phyloP scores from a whole-genome alignment of 2,329 filamentous ascomycete genomes.

The Aureobasidium sp. region DNA sequence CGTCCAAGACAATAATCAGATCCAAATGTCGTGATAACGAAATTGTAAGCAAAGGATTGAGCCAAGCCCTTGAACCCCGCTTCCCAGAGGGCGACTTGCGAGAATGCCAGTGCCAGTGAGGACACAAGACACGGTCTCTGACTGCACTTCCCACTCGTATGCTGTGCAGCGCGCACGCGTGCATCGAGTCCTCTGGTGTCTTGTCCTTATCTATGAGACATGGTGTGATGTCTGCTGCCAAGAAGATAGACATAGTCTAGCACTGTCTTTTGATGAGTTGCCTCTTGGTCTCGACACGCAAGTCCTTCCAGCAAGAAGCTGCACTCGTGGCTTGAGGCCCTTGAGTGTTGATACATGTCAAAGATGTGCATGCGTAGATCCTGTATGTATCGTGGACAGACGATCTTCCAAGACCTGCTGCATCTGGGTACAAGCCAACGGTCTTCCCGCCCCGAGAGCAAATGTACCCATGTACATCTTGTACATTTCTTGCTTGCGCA shows the following conservation, averaged over 20 bases:
- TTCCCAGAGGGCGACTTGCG: not conserved
- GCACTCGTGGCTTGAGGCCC: slow-evolving; percentile 1
- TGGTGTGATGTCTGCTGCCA: slow-evolving; percentile 5
- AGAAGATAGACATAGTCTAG: not conserved
- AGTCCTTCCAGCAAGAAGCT: not conserved
- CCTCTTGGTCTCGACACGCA: not conserved
- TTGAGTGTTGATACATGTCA: not conserved
- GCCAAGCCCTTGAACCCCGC: not conserved
- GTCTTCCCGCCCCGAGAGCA: not conserved
- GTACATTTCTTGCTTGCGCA: not conserved
- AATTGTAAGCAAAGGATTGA: not conserved
- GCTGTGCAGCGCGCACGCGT: not conserved
- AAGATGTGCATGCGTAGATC: not conserved
- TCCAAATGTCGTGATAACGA: not conserved
- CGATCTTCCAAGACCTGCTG: not conserved
- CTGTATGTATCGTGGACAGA: not conserved
- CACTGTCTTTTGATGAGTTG: not conserved
- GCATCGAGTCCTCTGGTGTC: not conserved
- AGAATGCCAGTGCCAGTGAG: not conserved
- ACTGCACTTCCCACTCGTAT: not conserved
- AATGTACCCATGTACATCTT: not conserved
- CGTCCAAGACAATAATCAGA: not conserved
- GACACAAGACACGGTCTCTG: not conserved
- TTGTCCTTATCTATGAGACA: slow-evolving; percentile 1
- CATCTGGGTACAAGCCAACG: not conserved